Base-by-base conservation (phyloP, 306 rosid species). In the Casuarina cunninghamiana region DNA sequence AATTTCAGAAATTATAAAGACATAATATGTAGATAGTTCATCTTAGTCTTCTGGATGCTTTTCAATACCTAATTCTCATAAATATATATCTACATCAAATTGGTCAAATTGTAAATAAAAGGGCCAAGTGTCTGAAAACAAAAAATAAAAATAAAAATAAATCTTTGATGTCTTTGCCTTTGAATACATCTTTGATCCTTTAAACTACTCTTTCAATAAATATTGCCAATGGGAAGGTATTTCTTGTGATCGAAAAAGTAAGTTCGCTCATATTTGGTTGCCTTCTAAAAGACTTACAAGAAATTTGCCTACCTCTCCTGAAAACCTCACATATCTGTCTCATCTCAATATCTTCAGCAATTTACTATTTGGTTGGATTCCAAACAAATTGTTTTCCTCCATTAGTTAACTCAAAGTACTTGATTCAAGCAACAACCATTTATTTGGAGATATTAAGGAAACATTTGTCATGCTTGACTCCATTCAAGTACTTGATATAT, bases 371-470 rank as follows among this genome's bases (percentile, higher is more conserved):
- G 49, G 60, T 26, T 13, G 58, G 3, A 15, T 69, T 3, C 11
- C 39, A 7, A 16, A 12, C 11, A n/a, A 37, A 17, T 54, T 55
- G 21, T 55, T 77, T 73, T 55, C 43, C 13, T 69, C 74, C 44
- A 15, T 77, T 8, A 45, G 11, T 41, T 48, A 12, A 2, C 80
- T 77, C 49, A 5, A 10, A 46, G 32, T 53, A 6, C 67, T 77
- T 21, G 80, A 77, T 26, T 67, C 68, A 54, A 77, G 68, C 66
- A 51, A 19, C 72, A 77, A 68, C 68, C 37, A 45, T 78, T 43
- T 78, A 8, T 46, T 2, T 44, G 76, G 76, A 70, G 38, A 72
- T 50, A 15, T 72, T 26, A 26, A 26, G 32, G 32, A 26, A 2
- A 16, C 73, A 26, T 3, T 12, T 53, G 63, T 35, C 2, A 8